These are phyloP conservation scores for Solanum aculeatissimum DNA, from an alignment of 305 asterid genomes.

Conservation along the genomic window DNA sequence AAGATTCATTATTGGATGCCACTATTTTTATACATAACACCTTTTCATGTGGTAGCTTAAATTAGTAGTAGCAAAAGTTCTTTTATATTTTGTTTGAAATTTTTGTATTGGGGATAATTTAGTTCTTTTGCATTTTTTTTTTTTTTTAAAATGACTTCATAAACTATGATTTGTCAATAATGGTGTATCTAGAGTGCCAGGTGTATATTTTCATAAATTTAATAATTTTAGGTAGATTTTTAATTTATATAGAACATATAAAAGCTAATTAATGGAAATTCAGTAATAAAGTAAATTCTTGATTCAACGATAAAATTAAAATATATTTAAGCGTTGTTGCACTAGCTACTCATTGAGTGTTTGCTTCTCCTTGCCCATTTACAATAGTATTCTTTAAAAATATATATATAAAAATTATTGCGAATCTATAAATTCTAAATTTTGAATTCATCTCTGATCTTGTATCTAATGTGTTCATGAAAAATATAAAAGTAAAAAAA, in stretches of 20 bases:
- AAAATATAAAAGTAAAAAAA: background rate
- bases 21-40: background rate
- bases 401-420: no score
- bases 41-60: background rate
- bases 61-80: background rate
- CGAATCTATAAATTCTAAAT: background rate
- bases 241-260: background rate
- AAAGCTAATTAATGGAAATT: background rate
- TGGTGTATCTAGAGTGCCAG: background rate
- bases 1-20: background rate
- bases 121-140: background rate
- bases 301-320: background rate
- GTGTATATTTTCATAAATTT: background rate
- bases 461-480: no score
- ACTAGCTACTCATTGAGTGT: background rate
- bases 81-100: background rate
- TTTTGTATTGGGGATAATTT: background rate
- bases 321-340: no score
- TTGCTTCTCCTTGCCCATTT: background rate
- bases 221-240: rapidly evolving
- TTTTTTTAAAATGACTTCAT: no score
- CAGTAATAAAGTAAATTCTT: background rate
- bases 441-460: no score
- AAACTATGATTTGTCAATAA: no score
- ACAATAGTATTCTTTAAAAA: no score